A percentile compares a stretch with the other conserved stretches of the same genome.
These are phyloP conservation scores for Exophiala oligosperma DNA, from an alignment of 2,329 filamentous ascomycete species.

Conservation along the genomic window DNA sequence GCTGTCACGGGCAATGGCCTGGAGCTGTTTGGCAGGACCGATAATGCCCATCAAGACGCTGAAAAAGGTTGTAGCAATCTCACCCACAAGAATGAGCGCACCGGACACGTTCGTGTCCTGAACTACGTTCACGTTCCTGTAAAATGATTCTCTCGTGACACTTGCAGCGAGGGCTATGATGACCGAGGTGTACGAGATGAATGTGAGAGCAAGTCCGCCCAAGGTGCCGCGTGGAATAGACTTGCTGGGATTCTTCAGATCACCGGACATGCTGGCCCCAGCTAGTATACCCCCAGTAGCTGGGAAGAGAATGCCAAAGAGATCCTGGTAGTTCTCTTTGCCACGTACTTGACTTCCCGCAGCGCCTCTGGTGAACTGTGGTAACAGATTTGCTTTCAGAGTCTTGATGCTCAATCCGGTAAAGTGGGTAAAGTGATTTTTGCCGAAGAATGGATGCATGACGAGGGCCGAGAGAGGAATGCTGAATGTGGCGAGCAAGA, in stretches of 20 bases:
- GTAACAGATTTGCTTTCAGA: conserved; percentile 71
- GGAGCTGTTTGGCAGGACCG: conserved; percentile 78
- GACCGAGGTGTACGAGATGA: conserved; percentile 73
- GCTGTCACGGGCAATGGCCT: conserved; percentile 77
- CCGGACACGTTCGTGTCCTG: conserved; percentile 78
- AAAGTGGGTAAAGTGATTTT: conserved; percentile 66
- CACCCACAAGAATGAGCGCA: conserved; percentile 72
- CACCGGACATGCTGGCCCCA: conserved; percentile 88
- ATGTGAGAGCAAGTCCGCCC: conserved; percentile 73
- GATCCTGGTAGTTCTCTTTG: conserved; percentile 70
- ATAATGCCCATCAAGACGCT: conserved; percentile 86
- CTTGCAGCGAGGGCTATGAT: conserved; percentile 76
- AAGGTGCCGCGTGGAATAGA: conserved; percentile 83
- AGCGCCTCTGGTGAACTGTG: conserved; percentile 62
- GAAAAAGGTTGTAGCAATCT: conserved; percentile 80
- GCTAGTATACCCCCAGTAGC: conserved; percentile 63
- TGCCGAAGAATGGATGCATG: conserved; percentile 65
- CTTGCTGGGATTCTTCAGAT: conserved; percentile 77
- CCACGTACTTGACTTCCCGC: conserved; percentile 63
- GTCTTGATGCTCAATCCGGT: conserved; percentile 74
- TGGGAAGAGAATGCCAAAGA: conserved; percentile 86
- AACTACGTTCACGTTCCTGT: conserved; percentile 75
- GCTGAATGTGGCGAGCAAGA: conserved; percentile 73
- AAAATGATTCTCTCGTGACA: conserved; percentile 71
- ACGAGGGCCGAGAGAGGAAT: conserved; percentile 78